Evolutionary conservation across 2,329 filamentous ascomycete genomes (phyloP), one percentile per base, ranked within the genome.

Genomic region (Fonsecaea pugnacius): DNA sequence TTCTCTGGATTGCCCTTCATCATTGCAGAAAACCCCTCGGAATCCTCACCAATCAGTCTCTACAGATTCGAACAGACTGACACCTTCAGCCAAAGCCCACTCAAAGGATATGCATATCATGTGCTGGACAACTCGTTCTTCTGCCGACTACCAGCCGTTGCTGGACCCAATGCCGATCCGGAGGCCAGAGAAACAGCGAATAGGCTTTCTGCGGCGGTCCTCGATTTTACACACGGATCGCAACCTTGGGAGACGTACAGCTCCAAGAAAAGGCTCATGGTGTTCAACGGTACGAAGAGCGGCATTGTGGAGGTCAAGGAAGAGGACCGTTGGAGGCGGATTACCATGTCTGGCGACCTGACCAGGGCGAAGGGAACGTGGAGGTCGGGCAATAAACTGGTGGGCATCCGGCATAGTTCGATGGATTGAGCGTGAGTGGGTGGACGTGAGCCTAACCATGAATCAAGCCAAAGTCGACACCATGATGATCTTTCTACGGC

Each of bases 51-150:
- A n/a, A 30, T 65, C 43, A 61, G 58, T 33, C 52, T 65, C 21
- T 65, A 65, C 48, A 27, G 63, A n/a, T 65, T 65, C 32, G 58
- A 61, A 12, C 63, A 65, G 54, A 52, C 51, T 21, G 63, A 65
- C 36, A 55, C 58, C 7, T 65, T 65, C 54, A 30, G 36, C 16
- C 16, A 58, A 18, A 61, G 52, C 48, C 63, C 63, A 1, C 54
- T 65, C 33, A 51, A 54, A 14, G 63, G 63, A 8, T 65, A 61
- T 36, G 63, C 63, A 2, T 65, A 58, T 40, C 63, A 65, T 30
- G 52, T 58, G 12, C 53, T 65, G 27, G 63, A 65, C 33, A 65
- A 65, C 30, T 27, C 58, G 10, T 65, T 65, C 58, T 65, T 65
- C 58, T 65, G 63, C 40, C 53, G 63, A 32, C 59, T 60, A 14